These are phyloP conservation scores for Cynara cardunculus DNA, from an alignment of 129 eudicot genomes.

Conservation along the genomic window DNA sequence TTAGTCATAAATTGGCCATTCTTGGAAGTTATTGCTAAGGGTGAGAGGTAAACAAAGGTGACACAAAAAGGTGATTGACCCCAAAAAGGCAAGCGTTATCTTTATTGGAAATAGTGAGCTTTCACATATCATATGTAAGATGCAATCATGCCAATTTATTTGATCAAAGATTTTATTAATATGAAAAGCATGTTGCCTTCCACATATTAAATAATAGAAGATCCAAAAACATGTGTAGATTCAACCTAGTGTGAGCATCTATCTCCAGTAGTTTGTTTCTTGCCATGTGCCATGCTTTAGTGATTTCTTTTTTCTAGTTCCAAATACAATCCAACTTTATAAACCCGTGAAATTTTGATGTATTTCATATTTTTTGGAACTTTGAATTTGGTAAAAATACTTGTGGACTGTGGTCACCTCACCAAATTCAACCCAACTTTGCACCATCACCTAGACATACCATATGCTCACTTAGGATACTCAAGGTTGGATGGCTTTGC, in stretches of 20 bases:
- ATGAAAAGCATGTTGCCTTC: background rate
- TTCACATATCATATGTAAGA: background rate
- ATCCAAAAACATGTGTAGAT: background rate
- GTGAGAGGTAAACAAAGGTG: background rate
- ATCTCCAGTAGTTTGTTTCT: background rate
- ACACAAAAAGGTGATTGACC: background rate
- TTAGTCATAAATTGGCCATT: background rate
- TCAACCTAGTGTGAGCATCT: background rate
- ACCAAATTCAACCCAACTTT: no score
- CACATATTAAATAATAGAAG: background rate
- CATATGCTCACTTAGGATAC: background rate
- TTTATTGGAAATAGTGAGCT: background rate
- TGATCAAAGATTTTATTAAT: background rate
- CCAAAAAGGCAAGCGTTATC: background rate
- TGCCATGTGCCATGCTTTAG: background rate
- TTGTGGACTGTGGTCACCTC: background rate
- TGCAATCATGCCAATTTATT: background rate
- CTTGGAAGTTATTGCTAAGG: background rate
- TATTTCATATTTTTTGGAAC: background rate
- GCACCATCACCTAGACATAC: background rate
- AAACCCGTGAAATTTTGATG: background rate
- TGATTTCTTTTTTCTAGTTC: background rate
- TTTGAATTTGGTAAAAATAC: background rate
- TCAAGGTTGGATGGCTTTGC: background rate
- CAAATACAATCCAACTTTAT: background rate